Conservation (phyloP, 176 grass and related monocot species). For the Rhipidocladum racemiflorum region DNA sequence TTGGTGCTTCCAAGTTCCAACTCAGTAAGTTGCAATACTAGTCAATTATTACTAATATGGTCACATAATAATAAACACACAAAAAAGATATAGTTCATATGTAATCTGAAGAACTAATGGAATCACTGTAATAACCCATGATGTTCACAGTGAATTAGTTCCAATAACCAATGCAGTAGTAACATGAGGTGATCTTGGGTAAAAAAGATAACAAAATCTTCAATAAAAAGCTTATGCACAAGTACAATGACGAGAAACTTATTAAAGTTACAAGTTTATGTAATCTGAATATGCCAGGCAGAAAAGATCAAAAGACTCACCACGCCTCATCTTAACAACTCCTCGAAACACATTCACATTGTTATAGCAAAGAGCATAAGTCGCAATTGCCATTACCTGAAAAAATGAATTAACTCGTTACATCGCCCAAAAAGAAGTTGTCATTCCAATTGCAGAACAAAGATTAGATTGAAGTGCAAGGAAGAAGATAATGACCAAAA, state of each 20-base stretch:
- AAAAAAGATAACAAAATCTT: not conserved
- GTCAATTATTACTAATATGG: not conserved
- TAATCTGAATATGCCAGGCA: not conserved
- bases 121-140: not conserved
- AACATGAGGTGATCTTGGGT: not conserved
- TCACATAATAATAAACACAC: not conserved
- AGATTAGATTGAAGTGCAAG: not conserved
- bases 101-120: not conserved
- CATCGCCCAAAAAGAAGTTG: not conserved
- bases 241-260: not conserved
- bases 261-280: not conserved
- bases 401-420: conserved; percentile 5
- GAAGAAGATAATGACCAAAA: not conserved
- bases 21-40: not conserved
- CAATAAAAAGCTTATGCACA: not conserved
- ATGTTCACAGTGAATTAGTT: not conserved
- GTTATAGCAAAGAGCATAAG: conserved; percentile 63
- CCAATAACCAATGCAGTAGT: not conserved
- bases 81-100: not conserved
- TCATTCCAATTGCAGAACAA: not conserved
- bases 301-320: conserved; percentile 44
- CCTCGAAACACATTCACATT: conserved; percentile 64
- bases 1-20: not conserved
- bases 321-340: conserved; percentile 71
- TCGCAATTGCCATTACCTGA: conserved; percentile 75